Percentiles rank a stretch among this genome's conserved stretches.
phyloP scores from a whole-genome alignment of 2,329 filamentous ascomycete species.

The Sclerotinia trifoliorum region DNA sequence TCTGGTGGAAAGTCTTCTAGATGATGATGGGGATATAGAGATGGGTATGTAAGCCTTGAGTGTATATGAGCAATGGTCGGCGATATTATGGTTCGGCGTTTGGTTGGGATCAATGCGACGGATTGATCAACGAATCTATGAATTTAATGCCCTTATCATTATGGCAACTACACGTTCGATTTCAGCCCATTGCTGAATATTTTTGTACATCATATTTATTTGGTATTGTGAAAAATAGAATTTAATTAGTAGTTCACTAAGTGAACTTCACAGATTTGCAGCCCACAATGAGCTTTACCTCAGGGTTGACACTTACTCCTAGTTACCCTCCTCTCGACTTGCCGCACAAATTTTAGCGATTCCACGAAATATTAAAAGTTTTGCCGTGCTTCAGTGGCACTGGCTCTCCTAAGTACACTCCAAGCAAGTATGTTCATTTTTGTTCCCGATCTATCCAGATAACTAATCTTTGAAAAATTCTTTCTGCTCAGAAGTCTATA shows the following conservation, averaged over 20 bases:
- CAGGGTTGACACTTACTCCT: neutral
- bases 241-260: too few species aligned
- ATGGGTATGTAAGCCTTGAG: constrained; percentile 18
- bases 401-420: too few species aligned
- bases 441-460: neutral
- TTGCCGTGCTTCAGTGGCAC: too few species aligned
- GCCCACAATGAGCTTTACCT: neutral
- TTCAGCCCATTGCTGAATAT: neutral
- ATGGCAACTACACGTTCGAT: neutral
- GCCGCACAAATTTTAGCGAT: too few species aligned
- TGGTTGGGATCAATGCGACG: constrained; percentile 33
- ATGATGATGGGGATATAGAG: constrained; percentile 23
- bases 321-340: neutral
- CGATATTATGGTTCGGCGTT: neutral
- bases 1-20: constrained; percentile 16
- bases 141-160: neutral
- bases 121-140: constrained; percentile 13
- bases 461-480: neutral
- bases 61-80: constrained; percentile 7
- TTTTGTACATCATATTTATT: neutral
- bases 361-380: too few species aligned
- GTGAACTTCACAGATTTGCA: neutral
- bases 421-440: too few species aligned
- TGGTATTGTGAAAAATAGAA: neutral
- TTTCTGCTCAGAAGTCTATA: neutral